Evolutionary conservation across 2,329 filamentous ascomycete genomes (phyloP), one percentile per base, ranked within the genome.

Genomic region (Metarhizium humberi): DNA sequence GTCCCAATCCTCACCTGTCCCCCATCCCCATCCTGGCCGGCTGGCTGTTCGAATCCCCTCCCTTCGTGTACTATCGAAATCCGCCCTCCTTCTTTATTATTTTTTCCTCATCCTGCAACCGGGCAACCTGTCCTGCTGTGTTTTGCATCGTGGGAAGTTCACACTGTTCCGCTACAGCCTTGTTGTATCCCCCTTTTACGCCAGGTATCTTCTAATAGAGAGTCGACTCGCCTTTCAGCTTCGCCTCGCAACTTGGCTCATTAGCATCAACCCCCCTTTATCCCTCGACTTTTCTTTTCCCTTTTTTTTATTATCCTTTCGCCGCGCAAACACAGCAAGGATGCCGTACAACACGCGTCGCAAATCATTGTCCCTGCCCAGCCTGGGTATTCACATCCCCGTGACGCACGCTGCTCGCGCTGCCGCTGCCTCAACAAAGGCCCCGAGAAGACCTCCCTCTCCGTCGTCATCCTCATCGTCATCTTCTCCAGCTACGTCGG

Each of bases 281-380:
- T 8, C 18, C 45, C 20, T 8, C 5, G 20, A 2, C 5, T 14
- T 30, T 30, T 6, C 45, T 7, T 30, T 16, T 48, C 25, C 25
- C 13, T 8, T 18, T n/a, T 48, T 14, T 30, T 32, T 3, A 14
- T 11, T 16, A 40, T 16, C 45, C 49, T 3, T 3, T 11, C 6
- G 18, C 10, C 14, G 30, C 49, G 25, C 49, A 40, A 49, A 25
- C 42, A 34, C 32, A 4, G 59, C 58, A 60, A 63, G 51, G 58
- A 96, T 96, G 90, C 88, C 87, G 68, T 96, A 96, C 80, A 96
- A 96, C 74, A 97, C 92, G 63, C 88, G 92, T 74, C 87, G 92
- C 73, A 97, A 97, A 78, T 96, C 91, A 68, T 78, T 99, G 62
- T 96, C 92, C 59, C 79, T 97, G 67, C 88, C 90, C 58, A 95